Conservation (phyloP, 2,329 filamentous ascomycete species). For the Sporothrix sp. region DNA sequence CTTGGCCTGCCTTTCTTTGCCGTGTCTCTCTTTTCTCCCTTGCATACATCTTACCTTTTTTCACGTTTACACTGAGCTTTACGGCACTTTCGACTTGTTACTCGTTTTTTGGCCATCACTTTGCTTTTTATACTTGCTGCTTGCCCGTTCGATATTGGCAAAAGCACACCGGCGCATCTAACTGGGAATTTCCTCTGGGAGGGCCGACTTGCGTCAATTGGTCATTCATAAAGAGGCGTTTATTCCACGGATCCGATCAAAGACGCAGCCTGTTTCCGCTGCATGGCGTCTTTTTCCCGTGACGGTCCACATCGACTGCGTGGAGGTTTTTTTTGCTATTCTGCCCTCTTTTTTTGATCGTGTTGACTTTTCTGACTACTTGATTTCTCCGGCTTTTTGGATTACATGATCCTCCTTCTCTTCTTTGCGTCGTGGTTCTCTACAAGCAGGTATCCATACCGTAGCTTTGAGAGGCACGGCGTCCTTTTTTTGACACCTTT, state of each 20-base stretch:
- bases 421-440: not conserved
- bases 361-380: not conserved
- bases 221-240: conserved; percentile 9
- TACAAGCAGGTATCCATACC: too few species aligned
- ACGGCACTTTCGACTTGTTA: not conserved
- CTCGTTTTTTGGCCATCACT: not conserved
- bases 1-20: not conserved
- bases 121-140: not conserved
- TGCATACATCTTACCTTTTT: not conserved
- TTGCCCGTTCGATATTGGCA: not conserved
- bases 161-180: not conserved
- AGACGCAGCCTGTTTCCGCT: not conserved
- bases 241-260: not conserved
- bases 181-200: conserved; percentile 3
- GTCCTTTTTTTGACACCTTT: not conserved
- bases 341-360: not conserved
- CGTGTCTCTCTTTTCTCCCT: not conserved
- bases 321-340: not conserved
- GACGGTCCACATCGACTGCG: not conserved
- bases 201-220: not conserved
- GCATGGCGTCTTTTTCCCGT: not conserved
- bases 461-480: not conserved
- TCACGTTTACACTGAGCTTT: not conserved
- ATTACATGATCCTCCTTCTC: not conserved
- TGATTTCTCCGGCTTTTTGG: not conserved